Conservation (phyloP, 2,329 filamentous ascomycete genomes). For the Didymellaceae sp. region DNA sequence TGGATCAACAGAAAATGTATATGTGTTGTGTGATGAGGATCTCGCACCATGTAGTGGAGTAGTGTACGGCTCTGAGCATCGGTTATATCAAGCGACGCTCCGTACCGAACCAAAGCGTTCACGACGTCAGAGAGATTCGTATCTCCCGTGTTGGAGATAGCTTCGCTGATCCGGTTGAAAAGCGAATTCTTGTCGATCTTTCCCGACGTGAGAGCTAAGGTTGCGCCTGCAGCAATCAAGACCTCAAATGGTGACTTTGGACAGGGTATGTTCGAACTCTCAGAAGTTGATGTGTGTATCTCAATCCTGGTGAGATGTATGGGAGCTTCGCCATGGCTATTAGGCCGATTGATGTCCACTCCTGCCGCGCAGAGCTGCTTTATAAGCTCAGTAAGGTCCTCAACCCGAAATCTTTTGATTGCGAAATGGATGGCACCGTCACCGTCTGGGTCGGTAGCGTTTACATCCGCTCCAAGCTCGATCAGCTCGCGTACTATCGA, state of each 20-base stretch:
- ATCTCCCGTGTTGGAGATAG: not conserved
- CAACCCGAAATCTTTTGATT: not conserved
- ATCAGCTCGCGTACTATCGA: not conserved
- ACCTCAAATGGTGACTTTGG: not conserved
- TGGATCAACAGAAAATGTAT: not conserved
- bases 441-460: not conserved
- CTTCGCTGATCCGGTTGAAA: not conserved
- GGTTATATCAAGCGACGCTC: not conserved
- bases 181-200: not conserved
- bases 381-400: not conserved
- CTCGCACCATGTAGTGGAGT: not conserved
- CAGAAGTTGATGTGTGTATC: too few relatives aligned
- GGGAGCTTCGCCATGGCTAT: not conserved
- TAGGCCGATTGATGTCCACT: not conserved
- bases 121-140: not conserved
- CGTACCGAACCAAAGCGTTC: not conserved
- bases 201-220: not conserved
- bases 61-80: not conserved
- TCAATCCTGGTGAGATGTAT: not conserved
- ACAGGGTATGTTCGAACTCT: not conserved
- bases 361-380: not conserved
- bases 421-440: not conserved
- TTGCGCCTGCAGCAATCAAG: not conserved
- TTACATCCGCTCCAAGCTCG: not conserved
- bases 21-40: not conserved